Base-by-base conservation (phyloP, 495 filamentous ascomycete genomes). In the Cercophora scortea region DNA sequence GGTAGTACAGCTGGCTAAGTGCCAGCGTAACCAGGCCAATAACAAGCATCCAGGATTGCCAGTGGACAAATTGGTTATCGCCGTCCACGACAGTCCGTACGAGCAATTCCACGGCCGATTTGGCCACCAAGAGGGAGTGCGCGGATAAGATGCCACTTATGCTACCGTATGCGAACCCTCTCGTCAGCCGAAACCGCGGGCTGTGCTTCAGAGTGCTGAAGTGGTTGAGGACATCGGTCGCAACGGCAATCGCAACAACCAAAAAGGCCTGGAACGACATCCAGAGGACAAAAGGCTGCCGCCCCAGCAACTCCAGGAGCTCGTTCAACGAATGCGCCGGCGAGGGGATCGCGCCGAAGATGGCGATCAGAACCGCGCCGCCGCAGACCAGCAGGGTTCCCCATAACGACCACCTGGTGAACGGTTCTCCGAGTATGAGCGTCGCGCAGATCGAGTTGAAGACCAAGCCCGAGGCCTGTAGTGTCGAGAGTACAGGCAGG, bases 391-490 rank as follows among this genome's bases (percentile, higher is more conserved):
- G 80, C 32, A 90, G 60, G 6, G 93, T 99, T 15, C 93, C 93
- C 59, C 87, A 78, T 32, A 95, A 78, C 5, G 90, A 96, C 78
- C 88, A 90, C 61, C 82, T 79, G 17, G 93, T 99, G 70, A 96
- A 99, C 2, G 90, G 86, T 71, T 99, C 93, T 35, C 87, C 82
- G 35, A 99, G 81, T 60, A 99, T 90, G 40, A 99, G 71, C 3
- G 90, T 91, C 40, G 93, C 93, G 69, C 93, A 96, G 52, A 96
- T 88, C 38, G 92, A 95, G 73, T 99, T 99, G 75, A 99, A 99
- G 33, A 97, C 93, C 33, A 99, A 78, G 18, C 93, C 93, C 43
- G 90, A 94, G 64, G 93, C 93, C 72, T 99, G 93, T 17, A 99
- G 77, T 0, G 93, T 95, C 33, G 92, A 96, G 16, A 99, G 78